Evolutionary conservation across 2,329 filamentous ascomycete species (phyloP).

Genomic region (Lithohypha guttulata): DNA sequence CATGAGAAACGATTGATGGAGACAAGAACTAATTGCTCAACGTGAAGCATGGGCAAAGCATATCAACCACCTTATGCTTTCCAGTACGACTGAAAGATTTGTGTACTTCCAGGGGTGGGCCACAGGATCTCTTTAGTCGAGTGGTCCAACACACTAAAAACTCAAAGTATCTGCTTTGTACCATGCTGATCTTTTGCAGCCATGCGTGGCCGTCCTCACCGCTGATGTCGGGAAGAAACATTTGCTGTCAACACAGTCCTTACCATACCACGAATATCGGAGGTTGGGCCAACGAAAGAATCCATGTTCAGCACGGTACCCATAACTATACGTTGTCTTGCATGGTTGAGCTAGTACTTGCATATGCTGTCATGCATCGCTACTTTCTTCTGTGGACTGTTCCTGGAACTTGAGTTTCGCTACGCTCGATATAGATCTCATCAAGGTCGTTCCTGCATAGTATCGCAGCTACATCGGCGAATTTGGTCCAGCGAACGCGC

Average conservation of each 20-base stretch:
- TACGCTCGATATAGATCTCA: not conserved
- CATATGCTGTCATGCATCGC: constrained; percentile 1
- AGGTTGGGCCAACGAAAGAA: constrained; percentile 5
- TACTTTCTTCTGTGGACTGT: not conserved
- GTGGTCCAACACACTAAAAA: not conserved
- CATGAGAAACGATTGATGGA: too few relatives aligned
- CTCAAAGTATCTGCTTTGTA: not conserved
- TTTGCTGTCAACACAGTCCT: not conserved
- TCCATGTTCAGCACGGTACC: not conserved
- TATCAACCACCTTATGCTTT: too few relatives aligned
- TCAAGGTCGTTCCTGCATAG: not conserved
- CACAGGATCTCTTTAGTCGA: not conserved
- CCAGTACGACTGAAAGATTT: too few relatives aligned
- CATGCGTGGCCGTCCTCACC: not conserved
- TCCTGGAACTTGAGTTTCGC: not conserved
- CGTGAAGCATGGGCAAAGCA: not conserved
- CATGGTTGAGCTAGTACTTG: constrained; percentile 1
- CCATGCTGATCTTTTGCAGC: not conserved
- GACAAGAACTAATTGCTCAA: not conserved
- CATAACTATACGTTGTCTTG: not conserved
- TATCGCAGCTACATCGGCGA: not conserved
- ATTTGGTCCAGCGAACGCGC: not conserved
- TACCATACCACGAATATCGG: not conserved
- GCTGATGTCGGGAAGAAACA: not conserved
- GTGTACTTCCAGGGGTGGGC: not conserved